Base-by-base conservation (phyloP, 768 basidiomycete species). In the Sistotremastrum suecicum region DNA sequence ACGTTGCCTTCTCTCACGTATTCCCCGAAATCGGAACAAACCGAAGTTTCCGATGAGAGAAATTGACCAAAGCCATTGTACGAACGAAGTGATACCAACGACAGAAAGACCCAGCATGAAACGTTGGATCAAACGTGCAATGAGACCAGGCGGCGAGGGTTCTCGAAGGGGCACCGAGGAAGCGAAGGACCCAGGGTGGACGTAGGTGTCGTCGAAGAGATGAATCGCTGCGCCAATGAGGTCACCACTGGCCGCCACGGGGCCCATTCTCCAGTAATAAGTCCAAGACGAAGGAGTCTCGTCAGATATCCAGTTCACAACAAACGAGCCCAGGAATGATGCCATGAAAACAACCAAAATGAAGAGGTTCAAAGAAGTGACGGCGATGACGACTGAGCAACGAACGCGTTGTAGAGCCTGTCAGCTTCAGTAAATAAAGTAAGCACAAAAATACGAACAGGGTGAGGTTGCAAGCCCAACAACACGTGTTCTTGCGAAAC, bases 381-480 rank as follows among this genome's bases (percentile, higher is more conserved):
- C 60, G 28, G 72, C 84, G 29, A 88, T 67, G 43, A 81, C 66
- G 34, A 81, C 85, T 88, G 54, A 31, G 48, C 37, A 34, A 37
- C 44, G 6, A 45, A 44, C 37, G 44, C 45, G 40, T 41, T 55
- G 51, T 53, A 56, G 38, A 42, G 49, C 37, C 10, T 37, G 39
- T 38, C 38, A 37, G 54, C 47, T 50, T 40, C 30, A 37, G 12
- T 20, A 12, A 39, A 39, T 7, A 30, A 32, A 46, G 32, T 39
- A 37, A 5, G 38, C 12, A 39, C 30, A 34, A 10, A 34, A 2
- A 39, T 5, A 30, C 12, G 5, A 30, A 78, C 85, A 63, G 59
- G 80, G 76, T 53, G 88, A 88, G n/a, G 79, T 78, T 12, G 82
- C 86, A 46, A 88, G 63, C 32, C 85, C 86, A 7, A 76, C 64